These are phyloP conservation scores for Biscutella laevigata DNA, from an alignment of 441 rosid genomes.

Conservation along the genomic window DNA sequence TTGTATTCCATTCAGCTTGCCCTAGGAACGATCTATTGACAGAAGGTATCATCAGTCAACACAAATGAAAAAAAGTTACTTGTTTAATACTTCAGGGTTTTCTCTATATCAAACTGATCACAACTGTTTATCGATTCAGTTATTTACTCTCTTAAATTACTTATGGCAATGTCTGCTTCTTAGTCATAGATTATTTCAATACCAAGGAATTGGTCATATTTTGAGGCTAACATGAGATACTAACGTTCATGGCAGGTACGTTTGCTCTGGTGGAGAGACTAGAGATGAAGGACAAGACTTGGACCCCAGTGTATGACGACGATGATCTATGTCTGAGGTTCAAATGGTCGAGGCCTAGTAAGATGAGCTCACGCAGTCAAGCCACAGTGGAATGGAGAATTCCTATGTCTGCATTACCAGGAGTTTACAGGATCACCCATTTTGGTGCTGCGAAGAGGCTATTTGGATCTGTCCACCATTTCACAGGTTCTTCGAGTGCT, in stretches of 20 bases:
- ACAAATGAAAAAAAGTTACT: neutral
- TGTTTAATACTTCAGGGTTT: neutral
- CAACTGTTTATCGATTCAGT: neutral
- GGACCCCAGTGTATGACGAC: slow-evolving; percentile 85
- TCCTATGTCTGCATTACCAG: slow-evolving; percentile 55
- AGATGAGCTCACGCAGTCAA: slow-evolving; percentile 58
- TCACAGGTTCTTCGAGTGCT: slow-evolving; percentile 83
- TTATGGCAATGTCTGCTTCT: neutral
- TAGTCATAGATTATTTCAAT: neutral
- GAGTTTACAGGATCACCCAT: slow-evolving; percentile 83
- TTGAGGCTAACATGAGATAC: slow-evolving; percentile 12
- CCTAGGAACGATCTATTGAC: slow-evolving; percentile 85
- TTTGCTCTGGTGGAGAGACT: slow-evolving; percentile 70
- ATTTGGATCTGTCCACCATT: slow-evolving; percentile 62
- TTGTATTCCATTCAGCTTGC: slow-evolving; percentile 79
- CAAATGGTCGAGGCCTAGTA: slow-evolving; percentile 80
- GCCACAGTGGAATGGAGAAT: slow-evolving; percentile 85
- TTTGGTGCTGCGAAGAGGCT: slow-evolving; percentile 82
- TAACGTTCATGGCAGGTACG: slow-evolving; percentile 29
- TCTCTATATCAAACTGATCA: neutral
- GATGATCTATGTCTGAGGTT: slow-evolving; percentile 88
- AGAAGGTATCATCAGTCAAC: slow-evolving; percentile 46
- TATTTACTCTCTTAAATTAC: neutral
- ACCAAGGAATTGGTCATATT: neutral
- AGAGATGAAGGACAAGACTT: slow-evolving; percentile 45